A percentile compares a stretch with the other conserved stretches of the same genome.
phyloP scores from a whole-genome alignment of 305 asterid species.

The Coffea humblotiana region DNA sequence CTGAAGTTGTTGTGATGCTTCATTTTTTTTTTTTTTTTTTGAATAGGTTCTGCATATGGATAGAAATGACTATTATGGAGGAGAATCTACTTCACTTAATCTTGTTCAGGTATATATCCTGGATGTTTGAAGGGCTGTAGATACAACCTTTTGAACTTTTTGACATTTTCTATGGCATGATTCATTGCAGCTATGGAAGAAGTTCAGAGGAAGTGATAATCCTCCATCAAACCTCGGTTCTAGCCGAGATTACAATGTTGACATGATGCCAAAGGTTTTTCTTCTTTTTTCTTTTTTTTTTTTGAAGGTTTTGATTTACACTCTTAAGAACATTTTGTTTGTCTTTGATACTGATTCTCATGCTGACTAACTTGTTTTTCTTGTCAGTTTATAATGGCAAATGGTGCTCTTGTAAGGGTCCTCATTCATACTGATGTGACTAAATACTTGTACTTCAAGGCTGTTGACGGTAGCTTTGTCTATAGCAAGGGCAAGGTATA shows the following conservation, averaged over 20 bases:
- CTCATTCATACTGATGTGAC: conserved; percentile 95
- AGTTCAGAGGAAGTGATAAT: conserved; percentile 83
- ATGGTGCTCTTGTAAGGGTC: conserved; percentile 90
- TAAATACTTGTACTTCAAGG: conserved; percentile 82
- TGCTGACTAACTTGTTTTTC: conserved; percentile 20
- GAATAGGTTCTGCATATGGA: conserved; percentile 96
- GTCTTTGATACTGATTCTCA: conserved; percentile 15
- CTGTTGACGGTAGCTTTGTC: conserved; percentile 93
- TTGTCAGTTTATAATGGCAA: conserved; percentile 94
- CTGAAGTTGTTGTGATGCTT: conserved; percentile 11
- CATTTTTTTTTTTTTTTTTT: conserved; percentile 1
- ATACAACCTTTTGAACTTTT: not conserved
- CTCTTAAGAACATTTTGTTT: conserved; percentile 11
- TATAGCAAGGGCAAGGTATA: conserved; percentile 88
- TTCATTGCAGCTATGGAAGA: conserved; percentile 75
- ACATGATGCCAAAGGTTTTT: conserved; percentile 92
- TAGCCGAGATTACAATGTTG: conserved; percentile 88
- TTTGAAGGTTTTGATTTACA: not conserved
- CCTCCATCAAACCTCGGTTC: conserved; percentile 88
- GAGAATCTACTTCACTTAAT: conserved; percentile 63
- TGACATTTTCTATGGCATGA: not conserved
- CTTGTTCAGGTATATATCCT: conserved; percentile 38
- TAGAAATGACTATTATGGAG: conserved; percentile 96
- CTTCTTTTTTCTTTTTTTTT: too few relatives aligned
- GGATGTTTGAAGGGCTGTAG: not conserved